Evolutionary conservation across 345 rosid species (phyloP).

Genomic region (Rhodamnia rubescens): DNA sequence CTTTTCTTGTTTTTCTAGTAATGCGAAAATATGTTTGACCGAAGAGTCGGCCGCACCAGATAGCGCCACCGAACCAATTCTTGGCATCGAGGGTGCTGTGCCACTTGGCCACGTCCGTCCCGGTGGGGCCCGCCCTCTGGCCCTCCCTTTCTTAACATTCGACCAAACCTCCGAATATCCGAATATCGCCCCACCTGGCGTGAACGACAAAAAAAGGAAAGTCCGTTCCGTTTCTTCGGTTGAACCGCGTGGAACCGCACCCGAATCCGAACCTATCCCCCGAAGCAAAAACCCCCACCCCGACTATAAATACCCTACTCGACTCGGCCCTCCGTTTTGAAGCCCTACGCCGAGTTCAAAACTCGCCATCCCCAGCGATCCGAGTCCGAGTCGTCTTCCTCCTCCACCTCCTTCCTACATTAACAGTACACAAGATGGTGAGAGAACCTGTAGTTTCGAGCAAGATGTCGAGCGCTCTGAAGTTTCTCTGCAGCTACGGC

Average conservation of each 20-base stretch:
- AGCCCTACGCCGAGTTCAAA: background rate
- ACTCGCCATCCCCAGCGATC: background rate
- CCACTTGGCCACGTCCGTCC: background rate
- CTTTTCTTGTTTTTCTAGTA: no score
- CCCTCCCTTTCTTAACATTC: background rate
- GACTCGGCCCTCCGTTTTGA: background rate
- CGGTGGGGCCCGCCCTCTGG: background rate
- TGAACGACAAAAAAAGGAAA: background rate
- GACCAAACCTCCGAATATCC: conserved; percentile 1
- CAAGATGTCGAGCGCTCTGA: conserved; percentile 10
- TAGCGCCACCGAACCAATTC: background rate
- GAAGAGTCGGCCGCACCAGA: background rate
- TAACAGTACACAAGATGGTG: background rate
- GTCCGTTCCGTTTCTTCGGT: background rate
- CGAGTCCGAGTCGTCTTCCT: background rate
- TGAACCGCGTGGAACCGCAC: background rate
- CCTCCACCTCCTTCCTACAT: background rate
- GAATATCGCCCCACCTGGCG: background rate
- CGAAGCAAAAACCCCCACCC: background rate
- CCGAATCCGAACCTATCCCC: background rate
- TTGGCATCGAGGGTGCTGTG: background rate
- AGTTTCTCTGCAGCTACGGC: conserved; percentile 81
- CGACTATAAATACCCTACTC: background rate
- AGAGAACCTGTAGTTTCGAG: background rate
- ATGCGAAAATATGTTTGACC: background rate